These are phyloP conservation scores for Chrysoporthe cubensis DNA, from an alignment of 2,329 filamentous ascomycete species.

Conservation along the genomic window DNA sequence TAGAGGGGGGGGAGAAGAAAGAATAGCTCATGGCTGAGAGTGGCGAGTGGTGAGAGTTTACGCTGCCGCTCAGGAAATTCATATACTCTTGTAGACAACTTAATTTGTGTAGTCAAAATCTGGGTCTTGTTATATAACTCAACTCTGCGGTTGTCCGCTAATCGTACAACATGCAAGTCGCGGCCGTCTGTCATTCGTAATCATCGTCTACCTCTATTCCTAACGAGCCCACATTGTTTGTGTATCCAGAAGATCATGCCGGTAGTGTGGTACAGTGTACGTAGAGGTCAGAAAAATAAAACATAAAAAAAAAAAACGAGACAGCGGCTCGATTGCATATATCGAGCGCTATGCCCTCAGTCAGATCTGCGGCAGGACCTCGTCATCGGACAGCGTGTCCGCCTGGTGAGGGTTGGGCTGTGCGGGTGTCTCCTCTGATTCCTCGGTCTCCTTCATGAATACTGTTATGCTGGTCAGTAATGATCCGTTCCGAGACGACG, in stretches of 20 bases:
- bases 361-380: slow-evolving; percentile 32
- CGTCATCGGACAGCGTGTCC: slow-evolving; percentile 31
- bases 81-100: neutral
- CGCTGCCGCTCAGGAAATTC: neutral
- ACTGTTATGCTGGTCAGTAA: slow-evolving; percentile 26
- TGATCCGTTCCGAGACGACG: neutral
- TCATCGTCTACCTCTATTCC: neutral
- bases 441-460: slow-evolving; percentile 27
- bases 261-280: neutral
- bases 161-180: neutral
- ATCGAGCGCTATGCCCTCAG: neutral
- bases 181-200: neutral
- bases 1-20: too few relatives aligned
- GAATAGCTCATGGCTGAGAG: too few relatives aligned
- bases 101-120: neutral
- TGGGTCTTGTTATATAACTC: neutral
- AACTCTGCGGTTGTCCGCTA: neutral
- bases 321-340: neutral
- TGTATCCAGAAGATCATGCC: neutral
- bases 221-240: neutral
- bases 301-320: neutral
- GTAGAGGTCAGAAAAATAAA: neutral
- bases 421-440: neutral
- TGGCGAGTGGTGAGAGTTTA: neutral
- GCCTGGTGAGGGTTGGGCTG: slow-evolving; percentile 20